Base-by-base conservation (phyloP, 1,139 yeast genomes). In the Zygosaccharomyces sapae region DNA sequence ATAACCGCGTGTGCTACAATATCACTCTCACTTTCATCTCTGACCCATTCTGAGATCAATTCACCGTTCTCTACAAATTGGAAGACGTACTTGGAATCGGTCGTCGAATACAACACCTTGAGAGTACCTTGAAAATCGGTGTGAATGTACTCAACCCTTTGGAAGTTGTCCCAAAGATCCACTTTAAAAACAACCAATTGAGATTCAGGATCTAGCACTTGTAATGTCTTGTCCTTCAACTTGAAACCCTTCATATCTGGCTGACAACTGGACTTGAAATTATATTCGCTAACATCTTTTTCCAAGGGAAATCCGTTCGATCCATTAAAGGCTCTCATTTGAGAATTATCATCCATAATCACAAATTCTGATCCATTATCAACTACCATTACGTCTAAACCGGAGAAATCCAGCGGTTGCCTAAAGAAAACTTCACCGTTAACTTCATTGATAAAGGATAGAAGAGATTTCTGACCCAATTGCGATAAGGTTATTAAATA, bases 1-100 rank as follows among this genome's bases (percentile, higher is more conserved):
- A 76, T 56, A 36, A 77, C 63, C 2, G 70, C 61, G 30, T 70
- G 69, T 12, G 72, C 72, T 4, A 62, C 61, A 3, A 73, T 64
- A 24, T 69, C 58, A 5, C 75, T 66, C 7, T 76, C 51, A 0
- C 79, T 72, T 55, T 74, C 79, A 54, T 79, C 81, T 44, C 74
- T 70, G 2, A 53, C 39, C 83, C 83, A 79, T 6, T 46, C 43
- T 5, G 31, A 38, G 1, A 50, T n/a, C 1, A 62, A 16, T 5
- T 52, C 52, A 2, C 66, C 68, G 47, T 70, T 61, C 5, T 33
- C 35, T 10, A 55, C 46, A 13, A 55, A 48, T 12, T 54, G 46
- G 42, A 53, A 59, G 4, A 52, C 36, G 40, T 61, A 65, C 0
- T 57, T 53, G 3, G 56, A 52, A 20, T 53, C 53, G 4, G 40